phyloP scores from a whole-genome alignment of 1,284 basidiomycete species.

The Ceratobasidium sp. region DNA sequence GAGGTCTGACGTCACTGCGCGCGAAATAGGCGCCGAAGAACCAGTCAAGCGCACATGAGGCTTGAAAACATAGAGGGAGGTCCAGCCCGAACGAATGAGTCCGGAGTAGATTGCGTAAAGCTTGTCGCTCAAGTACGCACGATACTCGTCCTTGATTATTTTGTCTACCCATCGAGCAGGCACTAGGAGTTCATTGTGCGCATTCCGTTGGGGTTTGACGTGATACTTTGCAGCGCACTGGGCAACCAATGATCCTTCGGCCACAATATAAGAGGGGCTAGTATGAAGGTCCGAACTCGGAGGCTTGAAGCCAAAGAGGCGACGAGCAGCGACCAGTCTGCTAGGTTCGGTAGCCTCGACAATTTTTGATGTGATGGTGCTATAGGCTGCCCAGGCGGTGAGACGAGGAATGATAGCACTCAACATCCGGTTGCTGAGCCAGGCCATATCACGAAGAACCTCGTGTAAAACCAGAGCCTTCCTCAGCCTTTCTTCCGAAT shows the following conservation, averaged over 20 bases:
- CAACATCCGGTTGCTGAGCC: constrained; percentile 4
- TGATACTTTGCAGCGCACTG: background rate
- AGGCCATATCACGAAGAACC: background rate
- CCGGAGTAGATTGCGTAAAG: background rate
- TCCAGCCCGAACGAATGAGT: constrained; percentile 1
- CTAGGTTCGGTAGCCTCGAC: constrained; percentile 6
- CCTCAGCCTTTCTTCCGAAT: background rate
- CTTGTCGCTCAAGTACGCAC: background rate
- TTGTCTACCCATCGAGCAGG: constrained; percentile 18
- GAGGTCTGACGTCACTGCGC: background rate
- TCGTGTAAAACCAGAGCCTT: constrained; percentile 5
- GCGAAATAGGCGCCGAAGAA: background rate
- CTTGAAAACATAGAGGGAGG: background rate
- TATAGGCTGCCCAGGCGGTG: background rate
- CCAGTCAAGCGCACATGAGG: background rate
- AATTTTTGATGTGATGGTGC: background rate
- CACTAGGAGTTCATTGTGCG: background rate
- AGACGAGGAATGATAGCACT: background rate
- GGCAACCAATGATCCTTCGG: constrained; percentile 9
- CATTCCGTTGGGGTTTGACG: background rate
- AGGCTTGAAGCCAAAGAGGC: constrained; percentile 23
- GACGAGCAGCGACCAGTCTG: background rate
- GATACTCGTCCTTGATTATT: constrained; percentile 8
- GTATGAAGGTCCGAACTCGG: background rate
- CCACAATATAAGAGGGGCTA: background rate